Evolutionary conservation across 2,329 filamentous ascomycete genomes (phyloP), one percentile per base, ranked within the genome.

Genomic region (Metarhizium guizhouense): DNA sequence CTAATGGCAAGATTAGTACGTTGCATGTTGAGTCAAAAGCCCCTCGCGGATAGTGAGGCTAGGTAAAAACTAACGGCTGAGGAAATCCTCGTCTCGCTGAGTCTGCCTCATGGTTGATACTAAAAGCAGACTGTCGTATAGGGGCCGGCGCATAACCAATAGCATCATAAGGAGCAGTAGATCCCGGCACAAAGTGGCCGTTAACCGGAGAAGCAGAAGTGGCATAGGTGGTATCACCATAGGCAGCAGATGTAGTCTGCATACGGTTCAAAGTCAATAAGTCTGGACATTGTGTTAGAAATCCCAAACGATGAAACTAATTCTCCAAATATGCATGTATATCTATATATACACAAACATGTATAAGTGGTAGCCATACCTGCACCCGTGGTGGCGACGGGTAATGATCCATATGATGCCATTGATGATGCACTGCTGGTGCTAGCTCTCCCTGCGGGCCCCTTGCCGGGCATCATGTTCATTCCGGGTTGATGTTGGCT

Each of bases 71-170:
- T 86, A 80, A 95, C 87, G 88, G 82, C 74, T 94, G 89, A 29
- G 56, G 55, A 63, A 91, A 93, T 66, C 90, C 85, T 71, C 90
- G 87, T 73, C 90, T 73, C 38, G 74, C 64, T 61, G 72, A 70
- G 60, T 82, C 78, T 69, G 82, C 67, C 70, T 81, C 75, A 69
- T 84, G 72, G 64, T 78, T 73, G 72, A 86, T 72, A 57, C 77
- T 71, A 60, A 82, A 84, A 16, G 79, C 72, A 45, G 67, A 54
- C 62, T 82, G 76, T 72, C 82, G 78, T 62, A 84, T 75, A 4
- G 86, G 79, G 16, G 84, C 82, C 13, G 84, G 79, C 47, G 85
- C 83, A 68, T 94, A 95, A 58, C 86, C 87, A 68, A 94, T 77
- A 56, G 85, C 77, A 61, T 92, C 88, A 70, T 92, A 95, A 8